phyloP scores from a whole-genome alignment of 768 basidiomycete species.

The Psilocybe cyanescens region DNA sequence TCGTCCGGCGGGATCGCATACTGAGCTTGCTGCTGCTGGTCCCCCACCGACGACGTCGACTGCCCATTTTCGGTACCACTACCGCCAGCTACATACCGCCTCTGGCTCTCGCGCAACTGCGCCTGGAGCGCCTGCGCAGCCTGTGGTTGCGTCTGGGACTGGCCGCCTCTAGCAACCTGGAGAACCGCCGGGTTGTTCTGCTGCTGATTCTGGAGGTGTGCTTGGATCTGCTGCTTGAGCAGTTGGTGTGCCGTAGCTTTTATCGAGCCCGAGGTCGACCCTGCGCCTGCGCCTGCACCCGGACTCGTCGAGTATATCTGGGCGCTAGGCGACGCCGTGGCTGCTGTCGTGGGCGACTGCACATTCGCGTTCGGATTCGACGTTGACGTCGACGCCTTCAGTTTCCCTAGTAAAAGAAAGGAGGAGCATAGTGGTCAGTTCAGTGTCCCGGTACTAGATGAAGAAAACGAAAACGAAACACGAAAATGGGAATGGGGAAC shows the following conservation, averaged over 20 bases:
- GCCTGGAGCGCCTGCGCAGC: not conserved
- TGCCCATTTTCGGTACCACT: not conserved
- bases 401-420: slow-evolving; percentile 9
- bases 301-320: not conserved
- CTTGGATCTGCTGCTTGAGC: slow-evolving; percentile 22
- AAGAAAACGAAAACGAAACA: not conserved
- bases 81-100: not conserved
- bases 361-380: not conserved
- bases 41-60: not conserved
- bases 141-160: slow-evolving; percentile 14
- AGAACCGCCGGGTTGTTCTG: not conserved
- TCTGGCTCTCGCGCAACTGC: slow-evolving; percentile 8
- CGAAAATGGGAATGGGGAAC: not conserved
- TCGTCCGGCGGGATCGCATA: not conserved
- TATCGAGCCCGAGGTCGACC: not conserved
- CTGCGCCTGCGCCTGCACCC: not conserved
- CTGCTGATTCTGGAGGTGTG: slow-evolving; percentile 19
- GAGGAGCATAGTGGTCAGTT: not conserved
- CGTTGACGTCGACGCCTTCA: slow-evolving; percentile 3
- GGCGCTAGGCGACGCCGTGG: not conserved
- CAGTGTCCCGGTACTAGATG: not conserved
- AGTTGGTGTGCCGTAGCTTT: slow-evolving; percentile 13
- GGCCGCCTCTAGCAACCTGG: slow-evolving; percentile 6
- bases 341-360: not conserved
- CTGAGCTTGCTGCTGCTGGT: not conserved